A percentile compares a stretch with the other conserved stretches of the same genome.
phyloP scores from a whole-genome alignment of 2,329 filamentous ascomycete species.

The Seiridium unicorne region DNA sequence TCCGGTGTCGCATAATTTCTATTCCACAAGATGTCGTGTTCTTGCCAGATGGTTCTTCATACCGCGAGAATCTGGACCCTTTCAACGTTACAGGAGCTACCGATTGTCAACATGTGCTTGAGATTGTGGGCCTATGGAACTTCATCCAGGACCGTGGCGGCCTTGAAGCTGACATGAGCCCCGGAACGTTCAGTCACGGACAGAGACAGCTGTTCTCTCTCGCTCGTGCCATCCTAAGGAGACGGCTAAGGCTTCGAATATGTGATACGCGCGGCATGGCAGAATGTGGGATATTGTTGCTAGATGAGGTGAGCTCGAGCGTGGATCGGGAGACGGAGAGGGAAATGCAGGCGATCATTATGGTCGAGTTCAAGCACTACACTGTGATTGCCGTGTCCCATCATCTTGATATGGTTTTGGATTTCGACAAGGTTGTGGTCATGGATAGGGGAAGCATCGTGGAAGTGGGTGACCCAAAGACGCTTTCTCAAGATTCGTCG shows the following conservation, averaged over 20 bases:
- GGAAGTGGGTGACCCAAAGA: constrained; percentile 28
- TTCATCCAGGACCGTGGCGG: constrained; percentile 33
- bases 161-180: constrained; percentile 15
- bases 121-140: constrained; percentile 30
- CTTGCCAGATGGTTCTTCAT: constrained; percentile 40
- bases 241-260: constrained; percentile 12
- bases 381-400: constrained; percentile 38
- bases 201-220: constrained; percentile 59
- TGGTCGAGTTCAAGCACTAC: constrained; percentile 9
- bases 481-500: constrained; percentile 18
- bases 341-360: constrained; percentile 4
- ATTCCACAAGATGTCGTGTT: constrained; percentile 55
- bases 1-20: constrained; percentile 48
- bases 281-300: neutral
- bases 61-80: constrained; percentile 43
- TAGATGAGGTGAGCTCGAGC: constrained; percentile 2
- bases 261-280: neutral
- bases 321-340: constrained; percentile 1
- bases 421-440: constrained; percentile 42
- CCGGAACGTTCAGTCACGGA: neutral
- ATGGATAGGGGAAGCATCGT: constrained; percentile 41
- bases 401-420: constrained; percentile 33
- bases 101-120: constrained; percentile 34
- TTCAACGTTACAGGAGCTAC: constrained; percentile 23
- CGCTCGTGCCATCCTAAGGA: constrained; percentile 54